Evolutionary conservation across 495 filamentous ascomycete genomes (phyloP), one percentile per base, ranked within the genome.

Genomic region (Penicillium arizonense): DNA sequence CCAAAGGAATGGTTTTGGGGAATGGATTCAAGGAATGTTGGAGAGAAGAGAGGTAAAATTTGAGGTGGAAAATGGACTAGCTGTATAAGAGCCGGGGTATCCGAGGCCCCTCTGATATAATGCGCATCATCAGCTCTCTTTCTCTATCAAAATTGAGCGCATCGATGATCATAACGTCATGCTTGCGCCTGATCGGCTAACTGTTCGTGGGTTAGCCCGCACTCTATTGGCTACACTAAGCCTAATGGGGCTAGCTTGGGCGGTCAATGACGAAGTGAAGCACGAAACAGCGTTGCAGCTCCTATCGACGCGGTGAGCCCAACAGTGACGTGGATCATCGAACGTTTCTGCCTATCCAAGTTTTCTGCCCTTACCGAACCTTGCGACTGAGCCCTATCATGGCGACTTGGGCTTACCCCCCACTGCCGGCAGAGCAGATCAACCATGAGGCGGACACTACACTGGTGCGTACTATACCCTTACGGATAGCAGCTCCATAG

Each of bases 351-450:
- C 44, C 52, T 54, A 26, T 44, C 36, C 32, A 46, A 56, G 50
- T 39, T 47, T 55, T 56, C 52, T 59, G 52, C 59, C 59, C 35
- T 40, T 46, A 26, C 21, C 28, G 21, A 34, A 44, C 38, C 21
- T 39, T 39, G 16, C 42, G n/a, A 28, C 23, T 41, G 8, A 26
- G 11, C 21, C 38, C 21, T 41, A 73, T 52, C 52, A 92, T 92
- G 88, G 85, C 88, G 39, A 85, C 88, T 42, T 83, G 85, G 63
- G 85, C 88, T 50, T 91, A 84, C 76, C 90, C 90, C 67, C 86
- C 84, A 50, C 77, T 92, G 45, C 67, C 85, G 42, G 73, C 78
- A 14, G 79, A 84, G 23, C 72, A 83, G 57, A 73, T 90, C 70
- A 80, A 82, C 68, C 73, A 74, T 71, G 81, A 86, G 59, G 79